Evolutionary conservation across 2,329 filamentous ascomycete species (phyloP), one percentile per base, ranked within the genome.

Genomic region (Dactylonectria estremocensis): DNA sequence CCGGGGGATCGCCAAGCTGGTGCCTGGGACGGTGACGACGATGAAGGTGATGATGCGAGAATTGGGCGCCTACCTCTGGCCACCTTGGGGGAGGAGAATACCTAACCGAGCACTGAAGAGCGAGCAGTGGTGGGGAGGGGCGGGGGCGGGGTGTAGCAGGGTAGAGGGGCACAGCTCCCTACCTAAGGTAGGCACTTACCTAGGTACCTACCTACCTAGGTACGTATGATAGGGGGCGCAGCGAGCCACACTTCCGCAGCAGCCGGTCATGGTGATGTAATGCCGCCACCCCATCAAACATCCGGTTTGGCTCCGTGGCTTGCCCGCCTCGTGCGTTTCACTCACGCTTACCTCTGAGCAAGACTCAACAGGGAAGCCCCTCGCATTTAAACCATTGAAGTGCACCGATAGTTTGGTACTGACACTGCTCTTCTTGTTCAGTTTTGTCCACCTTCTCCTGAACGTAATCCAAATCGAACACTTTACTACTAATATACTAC

Each of bases 41-140:
- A 64, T 69, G 63, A 72, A 56, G 66, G 69, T 28, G 56, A 73
- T 70, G 69, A 74, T 75, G 74, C 66, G 74, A 76, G 74, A 74
- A 68, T 76, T 76, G 67, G 72, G 74, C 66, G 69, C 57, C 67
- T 66, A 35, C 33, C 63, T 57, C 57, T 58, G 58, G 48, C 64
- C 64, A 66, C 58, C 57, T 66, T 20, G 67, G 66, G 64, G 59
- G 53, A 65, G 74, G 60, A 57, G 54, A 45, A 61, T 18, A 53
- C 24, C 24, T 28, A 28, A 52, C 13, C 24, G 4, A 33, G 24
- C 8, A 18, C 28, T 3, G 28, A 31, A 16, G n/a, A 20, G 49
- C 61, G 69, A 63, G 55, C 37, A 43, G 62, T 64, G 64, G 72
- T 64, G 68, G 67, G 61, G 57, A 63, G 61, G 63, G 68, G 58